Evolutionary conservation across 306 rosid species (phyloP), one percentile per base, ranked within the genome.

Genomic region (Citrullus colocynthis): DNA sequence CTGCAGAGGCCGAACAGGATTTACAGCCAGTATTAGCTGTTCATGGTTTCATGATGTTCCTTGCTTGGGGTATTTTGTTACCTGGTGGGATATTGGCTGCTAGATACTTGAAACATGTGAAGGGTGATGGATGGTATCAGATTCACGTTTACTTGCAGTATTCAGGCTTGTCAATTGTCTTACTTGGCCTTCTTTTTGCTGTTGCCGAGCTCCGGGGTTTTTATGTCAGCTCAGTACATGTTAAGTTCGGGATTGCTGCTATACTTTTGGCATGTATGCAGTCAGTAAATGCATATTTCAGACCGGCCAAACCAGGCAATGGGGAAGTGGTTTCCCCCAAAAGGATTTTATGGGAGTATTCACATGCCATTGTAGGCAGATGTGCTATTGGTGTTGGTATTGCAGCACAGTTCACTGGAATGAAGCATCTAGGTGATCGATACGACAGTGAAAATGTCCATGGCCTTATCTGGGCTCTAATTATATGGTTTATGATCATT

Each of bases 41-140:
- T 52, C 98, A 94, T 84, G 98, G 97, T 58, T 89, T 94, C 64
- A 91, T 91, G 97, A 94, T 91, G 97, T 94, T 94, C 81, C 86
- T 94, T 52, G 97, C 97, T 44, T 94, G 97, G 97, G 97, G 93
- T 62, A 90, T 94, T 63, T 80, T 94, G 85, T 90, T 94, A 83
- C 98, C 97, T 54, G 96, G 93, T 69, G 98, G 97, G 78, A 78
- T 89, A 78, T 61, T 94, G 83, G 88, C 97, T 12, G 95, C 98
- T 74, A 85, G 97, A 64, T 94, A 94, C 89, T 78, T 90, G 20
- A 94, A 94, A 86, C 96, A 91, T 80, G 88, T 94, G 24, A 94
- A 94, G 88, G 97, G 98, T 62, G 96, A 90, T 80, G 88, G 91
- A 6, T 94, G 98, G 98, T 94, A 76, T 89, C 84, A 84, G 83